Evolutionary conservation across 345 rosid species (phyloP).

Genomic region (Firmiana major): DNA sequence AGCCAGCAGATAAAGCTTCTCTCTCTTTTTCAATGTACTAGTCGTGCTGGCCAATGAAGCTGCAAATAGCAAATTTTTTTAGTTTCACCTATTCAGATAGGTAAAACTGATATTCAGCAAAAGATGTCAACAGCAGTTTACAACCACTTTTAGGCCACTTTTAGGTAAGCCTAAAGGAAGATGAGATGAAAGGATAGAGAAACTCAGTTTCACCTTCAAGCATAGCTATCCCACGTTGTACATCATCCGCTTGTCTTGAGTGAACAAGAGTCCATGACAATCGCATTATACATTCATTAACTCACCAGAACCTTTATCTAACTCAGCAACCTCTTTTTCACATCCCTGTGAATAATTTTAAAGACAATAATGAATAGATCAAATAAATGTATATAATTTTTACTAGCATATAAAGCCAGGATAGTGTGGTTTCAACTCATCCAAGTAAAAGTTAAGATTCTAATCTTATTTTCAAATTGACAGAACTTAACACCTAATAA

Average conservation of each 20-base stretch:
- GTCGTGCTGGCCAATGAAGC: slow-evolving; percentile 38
- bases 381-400: neutral
- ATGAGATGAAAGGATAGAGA: neutral
- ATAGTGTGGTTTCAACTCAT: neutral
- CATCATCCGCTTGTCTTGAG: slow-evolving; percentile 51
- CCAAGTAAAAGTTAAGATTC: neutral
- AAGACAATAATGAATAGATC: neutral
- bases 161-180: neutral
- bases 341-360: slow-evolving; percentile 49
- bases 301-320: slow-evolving; percentile 48
- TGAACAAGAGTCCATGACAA: slow-evolving; percentile 90
- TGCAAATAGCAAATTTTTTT: slow-evolving; percentile 19
- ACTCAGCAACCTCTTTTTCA: slow-evolving; percentile 68
- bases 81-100: slow-evolving; percentile 3
- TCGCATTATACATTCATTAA: slow-evolving; percentile 56
- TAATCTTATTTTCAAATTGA: neutral
- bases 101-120: neutral
- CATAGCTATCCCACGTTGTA: slow-evolving; percentile 85
- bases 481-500: neutral
- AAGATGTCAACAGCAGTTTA: neutral
- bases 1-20: slow-evolving; percentile 82
- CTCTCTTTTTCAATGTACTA: slow-evolving; percentile 46
- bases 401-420: neutral
- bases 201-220: slow-evolving; percentile 49
- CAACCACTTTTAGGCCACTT: neutral